phyloP scores from a whole-genome alignment of 1,139 yeast genomes.

The Yamadazyma oceani region DNA sequence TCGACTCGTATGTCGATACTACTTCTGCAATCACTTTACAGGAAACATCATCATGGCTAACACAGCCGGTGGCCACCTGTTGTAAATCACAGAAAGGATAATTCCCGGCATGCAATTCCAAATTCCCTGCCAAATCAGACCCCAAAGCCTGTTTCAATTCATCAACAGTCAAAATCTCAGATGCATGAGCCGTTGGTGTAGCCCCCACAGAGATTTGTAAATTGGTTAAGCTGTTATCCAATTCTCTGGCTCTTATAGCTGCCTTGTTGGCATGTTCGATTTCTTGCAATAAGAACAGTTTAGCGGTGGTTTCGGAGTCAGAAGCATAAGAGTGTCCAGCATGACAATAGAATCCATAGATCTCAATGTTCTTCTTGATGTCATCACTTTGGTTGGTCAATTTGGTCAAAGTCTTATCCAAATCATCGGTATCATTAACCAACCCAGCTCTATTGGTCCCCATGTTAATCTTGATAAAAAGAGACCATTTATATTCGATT shows the following conservation, averaged over 20 bases:
- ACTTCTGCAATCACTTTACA: slow-evolving; percentile 63
- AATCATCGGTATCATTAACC: slow-evolving; percentile 25
- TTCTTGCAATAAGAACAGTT: slow-evolving; percentile 51
- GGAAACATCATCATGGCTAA: slow-evolving; percentile 49
- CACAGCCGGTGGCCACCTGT: slow-evolving; percentile 67
- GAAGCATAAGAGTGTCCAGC: slow-evolving; percentile 75
- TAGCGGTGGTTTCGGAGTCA: slow-evolving; percentile 47
- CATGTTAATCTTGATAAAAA: slow-evolving; percentile 58
- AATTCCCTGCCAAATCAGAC: slow-evolving; percentile 38
- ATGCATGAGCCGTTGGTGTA: slow-evolving; percentile 76
- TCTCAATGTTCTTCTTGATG: slow-evolving; percentile 29
- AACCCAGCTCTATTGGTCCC: slow-evolving; percentile 70
- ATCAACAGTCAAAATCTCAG: slow-evolving; percentile 29
- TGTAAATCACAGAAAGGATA: slow-evolving; percentile 74
- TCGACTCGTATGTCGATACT: slow-evolving; percentile 53
- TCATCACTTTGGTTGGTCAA: slow-evolving; percentile 17
- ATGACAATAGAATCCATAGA: slow-evolving; percentile 75
- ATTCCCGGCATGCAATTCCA: slow-evolving; percentile 81
- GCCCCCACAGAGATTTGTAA: slow-evolving; percentile 68
- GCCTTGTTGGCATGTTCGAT: slow-evolving; percentile 58
- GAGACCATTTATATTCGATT: slow-evolving; percentile 45
- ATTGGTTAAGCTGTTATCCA: slow-evolving; percentile 23
- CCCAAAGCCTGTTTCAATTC: slow-evolving; percentile 24
- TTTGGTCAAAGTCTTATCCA: slow-evolving; percentile 29
- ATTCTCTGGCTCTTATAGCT: slow-evolving; percentile 29